Base-by-base conservation (phyloP, 345 rosid species). In the Erucastrum elatum region DNA sequence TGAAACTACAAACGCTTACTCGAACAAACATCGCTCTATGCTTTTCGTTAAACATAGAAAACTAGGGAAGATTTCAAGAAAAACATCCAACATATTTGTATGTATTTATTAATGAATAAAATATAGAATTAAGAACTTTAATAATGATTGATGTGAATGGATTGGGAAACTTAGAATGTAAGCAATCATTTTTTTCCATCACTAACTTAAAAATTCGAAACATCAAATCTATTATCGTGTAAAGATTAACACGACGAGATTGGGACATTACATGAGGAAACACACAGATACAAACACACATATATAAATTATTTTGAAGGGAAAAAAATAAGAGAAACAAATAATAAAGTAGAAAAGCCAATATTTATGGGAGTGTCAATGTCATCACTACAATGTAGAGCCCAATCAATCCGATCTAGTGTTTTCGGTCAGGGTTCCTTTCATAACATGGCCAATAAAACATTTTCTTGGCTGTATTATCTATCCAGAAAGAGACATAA, bases 311-410 rank as follows among this genome's bases (percentile, higher is more conserved):
- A 33, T 12, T 71, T 25, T 8, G 46, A 13, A 64, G 5, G 26
- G 51, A 64, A 15, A 27, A 1, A 10, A 56, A 17, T 21, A 10
- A 21, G 34, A 41, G 25, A 29, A 55, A 16, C 6, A 64, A 64
- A 56, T 5, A 27, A 29, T 5, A 58, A 74, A 68, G 67, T 69
- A 69, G 70, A 80, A 80, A 80, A 80, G 76, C 79, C 83, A 70
- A 75, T 75, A 80, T 80, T 70, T 69, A 80, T 75, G 79, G 83
- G 71, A 63, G 75, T 80, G 82, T 80, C 82, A 70, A 25, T 75
- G 79, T 69, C 79, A 75, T 10, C 2, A 61, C 66, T 68, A 62
- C 82, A 80, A 80, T 69, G 82, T 74, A 68, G 79, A 68, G 82
- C 72, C 82, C 78, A 80, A 74, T 80, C 79, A 80, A 67, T 74